Evolutionary conservation across 805 yeast species (phyloP).

Genomic region (Sporopachydermia lactativora): DNA sequence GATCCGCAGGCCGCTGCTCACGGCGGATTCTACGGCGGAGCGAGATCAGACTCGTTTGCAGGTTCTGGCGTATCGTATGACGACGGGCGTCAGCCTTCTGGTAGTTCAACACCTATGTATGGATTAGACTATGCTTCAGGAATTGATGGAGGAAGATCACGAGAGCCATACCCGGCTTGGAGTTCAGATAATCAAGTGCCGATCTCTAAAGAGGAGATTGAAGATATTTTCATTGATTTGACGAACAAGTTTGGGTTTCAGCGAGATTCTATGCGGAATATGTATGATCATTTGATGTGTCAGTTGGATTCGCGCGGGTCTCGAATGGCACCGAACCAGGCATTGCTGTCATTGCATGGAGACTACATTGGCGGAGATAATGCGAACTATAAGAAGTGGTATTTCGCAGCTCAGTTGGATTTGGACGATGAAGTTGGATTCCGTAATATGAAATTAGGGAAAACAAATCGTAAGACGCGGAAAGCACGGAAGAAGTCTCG

Average conservation of each 20-base stretch:
- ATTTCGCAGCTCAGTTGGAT: slow-evolving; percentile 71
- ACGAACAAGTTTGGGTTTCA: slow-evolving; percentile 74
- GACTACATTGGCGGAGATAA: slow-evolving; percentile 88
- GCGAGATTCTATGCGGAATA: slow-evolving; percentile 58
- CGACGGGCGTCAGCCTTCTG: slow-evolving; percentile 76
- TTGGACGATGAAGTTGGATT: slow-evolving; percentile 56
- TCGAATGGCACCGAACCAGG: slow-evolving; percentile 56
- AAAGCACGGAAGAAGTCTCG: slow-evolving; percentile 34
- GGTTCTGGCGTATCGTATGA: slow-evolving; percentile 75
- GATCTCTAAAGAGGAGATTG: slow-evolving; percentile 51
- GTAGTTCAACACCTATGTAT: slow-evolving; percentile 89
- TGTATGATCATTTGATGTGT: slow-evolving; percentile 67
- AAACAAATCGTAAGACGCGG: slow-evolving; percentile 27
- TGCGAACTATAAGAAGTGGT: slow-evolving; percentile 86
- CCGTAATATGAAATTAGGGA: slow-evolving; percentile 40
- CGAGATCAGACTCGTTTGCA: slow-evolving; percentile 37
- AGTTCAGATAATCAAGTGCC: slow-evolving; percentile 86
- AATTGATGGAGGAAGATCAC: slow-evolving; percentile 36
- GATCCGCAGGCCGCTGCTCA: slow-evolving; percentile 18
- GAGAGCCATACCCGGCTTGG: slow-evolving; percentile 99
- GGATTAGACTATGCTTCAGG: slow-evolving; percentile 40
- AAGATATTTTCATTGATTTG: slow-evolving; percentile 41
- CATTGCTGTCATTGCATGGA: slow-evolving; percentile 65
- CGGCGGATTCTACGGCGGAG: slow-evolving; percentile 42
- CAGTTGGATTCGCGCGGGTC: slow-evolving; percentile 81